Conservation (phyloP, 2,329 filamentous ascomycete species). For the Aschersonia sp. region DNA sequence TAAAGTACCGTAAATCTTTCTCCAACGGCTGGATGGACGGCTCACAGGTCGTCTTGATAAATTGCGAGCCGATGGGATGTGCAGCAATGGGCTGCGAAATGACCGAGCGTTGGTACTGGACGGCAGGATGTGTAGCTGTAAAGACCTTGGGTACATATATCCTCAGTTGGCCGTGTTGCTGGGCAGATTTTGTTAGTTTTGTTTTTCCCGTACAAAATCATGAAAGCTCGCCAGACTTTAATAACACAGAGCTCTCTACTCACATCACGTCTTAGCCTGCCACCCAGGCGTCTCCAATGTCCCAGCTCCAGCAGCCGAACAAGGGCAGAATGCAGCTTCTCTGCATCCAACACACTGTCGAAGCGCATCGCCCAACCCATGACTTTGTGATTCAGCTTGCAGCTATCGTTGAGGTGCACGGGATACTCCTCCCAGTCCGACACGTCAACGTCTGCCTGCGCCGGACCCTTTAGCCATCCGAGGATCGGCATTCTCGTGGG, state of each 20-base stretch:
- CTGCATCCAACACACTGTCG: slow-evolving; percentile 18
- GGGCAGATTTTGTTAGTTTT: too few species aligned
- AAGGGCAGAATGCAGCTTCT: slow-evolving; percentile 19
- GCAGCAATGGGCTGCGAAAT: slow-evolving; percentile 22
- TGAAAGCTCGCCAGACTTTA: too few species aligned
- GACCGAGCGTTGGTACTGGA: slow-evolving; percentile 23
- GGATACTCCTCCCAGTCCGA: slow-evolving; percentile 1
- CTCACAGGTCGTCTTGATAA: slow-evolving; percentile 16
- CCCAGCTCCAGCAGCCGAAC: slow-evolving; percentile 21
- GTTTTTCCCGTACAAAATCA: too few species aligned
- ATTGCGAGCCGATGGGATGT: slow-evolving; percentile 22
- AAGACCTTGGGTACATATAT: slow-evolving; percentile 17
- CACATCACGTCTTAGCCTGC: slow-evolving; percentile 24
- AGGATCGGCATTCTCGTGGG: background rate
- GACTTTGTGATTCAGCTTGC: slow-evolving; percentile 1
- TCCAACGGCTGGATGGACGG: background rate
- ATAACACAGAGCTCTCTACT: slow-evolving; percentile 1
- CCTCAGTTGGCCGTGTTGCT: slow-evolving; percentile 13
- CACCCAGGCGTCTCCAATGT: slow-evolving; percentile 28
- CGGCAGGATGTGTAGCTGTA: slow-evolving; percentile 17
- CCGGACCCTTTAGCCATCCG: background rate
- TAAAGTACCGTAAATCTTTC: background rate
- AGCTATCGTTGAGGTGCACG: background rate
- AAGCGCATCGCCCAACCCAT: slow-evolving; percentile 2
- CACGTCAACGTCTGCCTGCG: background rate